Conservation (phyloP, 495 filamentous ascomycete genomes). For the Sporormia fimetaria region DNA sequence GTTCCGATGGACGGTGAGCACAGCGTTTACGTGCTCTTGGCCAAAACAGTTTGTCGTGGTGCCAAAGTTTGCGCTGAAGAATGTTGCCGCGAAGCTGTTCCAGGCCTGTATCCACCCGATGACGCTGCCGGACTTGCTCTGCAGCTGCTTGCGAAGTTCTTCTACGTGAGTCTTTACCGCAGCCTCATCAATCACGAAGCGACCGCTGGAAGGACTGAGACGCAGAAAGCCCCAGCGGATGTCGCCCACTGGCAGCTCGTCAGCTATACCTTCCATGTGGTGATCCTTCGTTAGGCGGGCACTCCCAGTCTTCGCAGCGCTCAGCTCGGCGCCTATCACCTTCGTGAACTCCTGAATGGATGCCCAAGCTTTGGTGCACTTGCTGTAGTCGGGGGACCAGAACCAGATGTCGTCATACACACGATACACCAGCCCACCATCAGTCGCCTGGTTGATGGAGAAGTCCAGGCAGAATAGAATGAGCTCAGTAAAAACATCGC, state of each 20-base stretch:
- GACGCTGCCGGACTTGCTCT: slow-evolving; percentile 42
- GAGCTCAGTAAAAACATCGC: slow-evolving; percentile 47
- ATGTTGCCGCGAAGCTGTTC: slow-evolving; percentile 53
- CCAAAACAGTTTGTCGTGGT: slow-evolving; percentile 55
- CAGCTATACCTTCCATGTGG: slow-evolving; percentile 17
- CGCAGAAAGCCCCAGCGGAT: slow-evolving; percentile 58
- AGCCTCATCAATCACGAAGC: slow-evolving; percentile 50
- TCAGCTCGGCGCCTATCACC: slow-evolving; percentile 47
- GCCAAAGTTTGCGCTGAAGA: slow-evolving; percentile 57
- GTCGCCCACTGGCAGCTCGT: slow-evolving; percentile 42
- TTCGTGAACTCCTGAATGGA: slow-evolving; percentile 44
- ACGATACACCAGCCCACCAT: slow-evolving; percentile 46
- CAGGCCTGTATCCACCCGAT: slow-evolving; percentile 56
- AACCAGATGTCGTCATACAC: slow-evolving; percentile 63
- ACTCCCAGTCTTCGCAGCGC: slow-evolving; percentile 48
- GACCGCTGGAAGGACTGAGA: slow-evolving; percentile 43
- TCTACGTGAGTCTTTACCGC: slow-evolving; percentile 52
- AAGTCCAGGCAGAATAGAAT: slow-evolving; percentile 57
- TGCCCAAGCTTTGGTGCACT: slow-evolving; percentile 47
- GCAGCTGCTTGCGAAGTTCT: slow-evolving; percentile 49
- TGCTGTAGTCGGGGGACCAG: slow-evolving; percentile 44
- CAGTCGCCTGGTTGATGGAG: slow-evolving; percentile 48
- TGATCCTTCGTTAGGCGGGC: slow-evolving; percentile 34
- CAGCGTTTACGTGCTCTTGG: slow-evolving; percentile 50
- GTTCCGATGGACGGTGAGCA: slow-evolving; percentile 45